Conservation (phyloP, 2,329 filamentous ascomycete species). For the Ustilaginoidea virens region DNA sequence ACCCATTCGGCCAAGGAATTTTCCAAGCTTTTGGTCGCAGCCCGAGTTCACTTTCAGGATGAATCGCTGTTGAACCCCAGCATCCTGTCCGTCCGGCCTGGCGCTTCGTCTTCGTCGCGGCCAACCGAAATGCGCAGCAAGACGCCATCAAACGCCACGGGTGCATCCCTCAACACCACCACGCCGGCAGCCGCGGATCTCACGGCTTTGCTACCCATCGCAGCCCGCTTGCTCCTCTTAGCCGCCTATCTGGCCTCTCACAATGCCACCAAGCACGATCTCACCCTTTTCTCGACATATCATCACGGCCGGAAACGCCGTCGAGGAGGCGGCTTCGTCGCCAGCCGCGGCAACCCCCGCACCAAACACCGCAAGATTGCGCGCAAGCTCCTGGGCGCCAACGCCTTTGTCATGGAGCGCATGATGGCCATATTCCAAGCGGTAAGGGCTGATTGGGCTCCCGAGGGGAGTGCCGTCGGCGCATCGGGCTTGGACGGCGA, state of each 20-base stretch:
- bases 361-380: slow-evolving; percentile 56
- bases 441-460: slow-evolving; percentile 40
- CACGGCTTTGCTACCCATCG: slow-evolving; percentile 48
- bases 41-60: slow-evolving; percentile 55
- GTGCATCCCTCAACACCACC: too few species aligned
- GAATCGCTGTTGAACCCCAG: slow-evolving; percentile 54
- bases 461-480: slow-evolving; percentile 12
- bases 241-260: slow-evolving; percentile 71
- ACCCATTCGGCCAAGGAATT: slow-evolving; percentile 68
- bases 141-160: background rate
- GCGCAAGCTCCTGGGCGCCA: slow-evolving; percentile 60
- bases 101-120: background rate
- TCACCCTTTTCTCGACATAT: slow-evolving; percentile 60
- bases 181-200: slow-evolving; percentile 24
- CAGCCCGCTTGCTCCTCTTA: slow-evolving; percentile 57
- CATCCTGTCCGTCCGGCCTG: slow-evolving; percentile 28
- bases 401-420: slow-evolving; percentile 62
- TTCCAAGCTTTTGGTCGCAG: slow-evolving; percentile 61
- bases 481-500: slow-evolving; percentile 32
- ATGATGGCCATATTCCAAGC: slow-evolving; percentile 65
- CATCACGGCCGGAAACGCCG: slow-evolving; percentile 36
- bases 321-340: slow-evolving; percentile 29
- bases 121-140: background rate
- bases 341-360: slow-evolving; percentile 15
- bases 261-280: slow-evolving; percentile 60